Percentiles rank a stretch among this genome's conserved stretches.
Evolutionary conservation across 31 red algal genomes (phyloP).

Genomic region (Odonthalia washingtoniensis): DNA sequence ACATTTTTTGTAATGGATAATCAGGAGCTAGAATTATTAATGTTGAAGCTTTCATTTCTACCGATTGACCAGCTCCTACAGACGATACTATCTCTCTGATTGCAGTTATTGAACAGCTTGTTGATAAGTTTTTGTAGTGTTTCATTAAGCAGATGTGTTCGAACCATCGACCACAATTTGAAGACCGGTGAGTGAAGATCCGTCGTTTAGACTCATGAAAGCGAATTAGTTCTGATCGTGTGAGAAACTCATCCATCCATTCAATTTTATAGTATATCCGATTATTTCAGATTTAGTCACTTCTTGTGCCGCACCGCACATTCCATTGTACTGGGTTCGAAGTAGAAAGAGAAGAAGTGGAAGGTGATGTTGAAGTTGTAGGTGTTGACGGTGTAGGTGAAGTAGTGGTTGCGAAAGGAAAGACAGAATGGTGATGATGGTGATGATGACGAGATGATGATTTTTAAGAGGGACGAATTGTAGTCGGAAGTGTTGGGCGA

Average conservation of each 20-base stretch:
- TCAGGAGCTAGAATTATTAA: constrained; percentile 63
- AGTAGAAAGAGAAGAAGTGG: neutral
- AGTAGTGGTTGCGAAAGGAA: too few species aligned
- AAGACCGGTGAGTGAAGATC: constrained; percentile 76
- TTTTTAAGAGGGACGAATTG: too few species aligned
- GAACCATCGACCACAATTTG: constrained; percentile 80
- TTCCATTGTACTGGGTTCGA: neutral
- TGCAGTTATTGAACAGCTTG: constrained; percentile 86
- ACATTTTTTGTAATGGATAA: constrained; percentile 97
- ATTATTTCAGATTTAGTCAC: neutral
- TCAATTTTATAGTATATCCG: constrained; percentile 30
- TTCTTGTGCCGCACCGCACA: neutral
- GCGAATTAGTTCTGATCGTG: constrained; percentile 91
- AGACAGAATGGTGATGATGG: too few species aligned
- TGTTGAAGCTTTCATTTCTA: constrained; percentile 76
- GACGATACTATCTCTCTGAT: constrained; percentile 70
- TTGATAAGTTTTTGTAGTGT: constrained; percentile 64
- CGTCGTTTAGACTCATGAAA: constrained; percentile 96
- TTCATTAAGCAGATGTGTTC: constrained; percentile 53
- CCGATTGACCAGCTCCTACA: constrained; percentile 73
- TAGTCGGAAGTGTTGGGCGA: too few species aligned
- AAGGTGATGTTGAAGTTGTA: neutral
- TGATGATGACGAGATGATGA: too few species aligned
- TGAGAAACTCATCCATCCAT: constrained; percentile 93
- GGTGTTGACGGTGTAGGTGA: neutral